These are phyloP conservation scores for Jatropha multifida DNA, from an alignment of 441 rosid genomes.

Conservation along the genomic window DNA sequence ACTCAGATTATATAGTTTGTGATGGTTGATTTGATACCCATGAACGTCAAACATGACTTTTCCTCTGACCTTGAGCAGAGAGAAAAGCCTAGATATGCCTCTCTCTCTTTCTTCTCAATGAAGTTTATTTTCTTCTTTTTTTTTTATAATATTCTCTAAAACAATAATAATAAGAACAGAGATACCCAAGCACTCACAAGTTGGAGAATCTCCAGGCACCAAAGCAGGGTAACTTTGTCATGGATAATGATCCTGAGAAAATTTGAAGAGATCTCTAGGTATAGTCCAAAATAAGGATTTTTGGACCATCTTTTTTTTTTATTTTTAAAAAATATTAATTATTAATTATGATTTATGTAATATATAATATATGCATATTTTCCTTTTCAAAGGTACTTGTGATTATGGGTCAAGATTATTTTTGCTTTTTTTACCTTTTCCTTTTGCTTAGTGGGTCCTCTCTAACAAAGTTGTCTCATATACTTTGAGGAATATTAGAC, in stretches of 20 bases:
- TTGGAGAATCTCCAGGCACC: constrained; percentile 57
- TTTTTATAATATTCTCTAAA: constrained; percentile 31
- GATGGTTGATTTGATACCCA: constrained; percentile 32
- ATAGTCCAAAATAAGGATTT: constrained; percentile 40
- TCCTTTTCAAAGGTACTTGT: constrained; percentile 47
- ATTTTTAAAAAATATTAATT: background rate
- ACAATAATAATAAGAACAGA: constrained; percentile 11
- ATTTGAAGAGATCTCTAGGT: constrained; percentile 33
- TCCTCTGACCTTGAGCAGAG: constrained; percentile 32
- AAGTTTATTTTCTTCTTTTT: constrained; percentile 18
- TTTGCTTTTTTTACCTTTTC: constrained; percentile 48
- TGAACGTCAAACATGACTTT: constrained; percentile 34
- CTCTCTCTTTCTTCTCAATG: constrained; percentile 24
- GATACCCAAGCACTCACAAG: constrained; percentile 49
- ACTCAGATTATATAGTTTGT: background rate
- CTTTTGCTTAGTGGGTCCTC: constrained; percentile 63
- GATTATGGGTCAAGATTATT: constrained; percentile 69
- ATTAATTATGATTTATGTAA: background rate
- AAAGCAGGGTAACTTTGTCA: constrained; percentile 44
- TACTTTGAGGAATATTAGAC: constrained; percentile 24
- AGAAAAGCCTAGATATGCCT: constrained; percentile 37
- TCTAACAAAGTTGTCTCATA: constrained; percentile 69
- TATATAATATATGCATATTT: constrained; percentile 5
- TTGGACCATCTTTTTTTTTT: constrained; percentile 23
- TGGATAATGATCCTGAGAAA: constrained; percentile 46